These are phyloP conservation scores for Diaporthe ampelina DNA, from an alignment of 2,329 filamentous ascomycete species.

Conservation along the genomic window DNA sequence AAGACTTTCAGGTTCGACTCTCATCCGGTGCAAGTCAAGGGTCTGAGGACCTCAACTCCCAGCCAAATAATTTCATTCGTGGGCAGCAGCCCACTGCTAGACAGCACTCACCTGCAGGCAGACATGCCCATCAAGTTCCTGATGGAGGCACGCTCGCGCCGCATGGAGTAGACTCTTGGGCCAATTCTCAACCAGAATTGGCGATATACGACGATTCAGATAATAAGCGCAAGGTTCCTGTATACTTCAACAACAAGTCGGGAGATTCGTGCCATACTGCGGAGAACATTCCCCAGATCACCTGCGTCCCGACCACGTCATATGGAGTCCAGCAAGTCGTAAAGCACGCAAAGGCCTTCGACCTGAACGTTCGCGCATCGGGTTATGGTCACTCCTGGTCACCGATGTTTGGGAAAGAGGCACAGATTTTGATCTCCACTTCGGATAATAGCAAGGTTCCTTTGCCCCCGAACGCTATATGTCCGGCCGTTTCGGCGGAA, in stretches of 20 bases:
- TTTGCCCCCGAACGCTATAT: slow-evolving; percentile 53
- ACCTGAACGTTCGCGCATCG: slow-evolving; percentile 55
- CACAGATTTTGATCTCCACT: slow-evolving; percentile 58
- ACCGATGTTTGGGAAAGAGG: slow-evolving; percentile 55
- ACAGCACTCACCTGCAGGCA: not conserved
- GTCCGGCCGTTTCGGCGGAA: slow-evolving; percentile 29
- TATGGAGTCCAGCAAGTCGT: slow-evolving; percentile 58
- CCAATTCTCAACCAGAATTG: not conserved
- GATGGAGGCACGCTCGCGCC: not conserved
- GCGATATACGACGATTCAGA: not conserved
- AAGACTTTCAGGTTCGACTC: slow-evolving; percentile 2
- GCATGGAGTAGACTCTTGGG: not conserved
- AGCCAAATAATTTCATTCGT: not conserved
- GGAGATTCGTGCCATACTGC: slow-evolving; percentile 59
- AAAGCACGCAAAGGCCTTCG: slow-evolving; percentile 51
- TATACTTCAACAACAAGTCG: slow-evolving; percentile 49
- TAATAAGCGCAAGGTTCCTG: not conserved
- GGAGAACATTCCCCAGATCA: slow-evolving; percentile 55
- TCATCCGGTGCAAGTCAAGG: not conserved
- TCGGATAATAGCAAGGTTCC: slow-evolving; percentile 55
- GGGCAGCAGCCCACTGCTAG: not conserved
- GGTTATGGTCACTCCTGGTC: slow-evolving; percentile 61
- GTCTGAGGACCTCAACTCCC: not conserved
- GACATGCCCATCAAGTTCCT: not conserved
- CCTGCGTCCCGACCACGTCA: slow-evolving; percentile 57